phyloP scores from a whole-genome alignment of 2,329 filamentous ascomycete species.

The Sporothrix globosa region DNA sequence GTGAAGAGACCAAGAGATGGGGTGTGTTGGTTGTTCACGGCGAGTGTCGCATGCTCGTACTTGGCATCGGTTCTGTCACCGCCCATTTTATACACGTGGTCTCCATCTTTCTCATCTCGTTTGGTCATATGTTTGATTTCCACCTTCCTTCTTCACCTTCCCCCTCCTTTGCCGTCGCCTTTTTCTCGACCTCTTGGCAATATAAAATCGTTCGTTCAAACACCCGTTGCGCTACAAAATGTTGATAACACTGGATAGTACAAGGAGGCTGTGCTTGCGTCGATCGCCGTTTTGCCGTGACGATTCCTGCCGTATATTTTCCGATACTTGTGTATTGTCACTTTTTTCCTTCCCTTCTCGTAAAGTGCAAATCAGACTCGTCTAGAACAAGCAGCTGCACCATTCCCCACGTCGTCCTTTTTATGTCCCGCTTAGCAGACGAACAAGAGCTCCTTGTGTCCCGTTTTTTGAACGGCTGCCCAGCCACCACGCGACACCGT shows the following conservation, averaged over 20 bases:
- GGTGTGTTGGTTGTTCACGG: background rate
- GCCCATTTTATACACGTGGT: background rate
- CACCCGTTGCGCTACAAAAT: background rate
- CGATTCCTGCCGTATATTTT: background rate
- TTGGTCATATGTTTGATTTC: background rate
- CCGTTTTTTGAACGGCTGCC: background rate
- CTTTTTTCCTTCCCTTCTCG: background rate
- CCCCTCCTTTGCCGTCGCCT: background rate
- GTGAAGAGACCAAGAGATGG: background rate
- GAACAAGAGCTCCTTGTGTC: background rate
- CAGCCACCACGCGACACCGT: constrained; percentile 4
- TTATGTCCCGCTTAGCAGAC: background rate
- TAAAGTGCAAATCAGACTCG: background rate
- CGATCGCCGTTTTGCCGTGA: constrained; percentile 9
- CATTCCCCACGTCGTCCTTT: background rate
- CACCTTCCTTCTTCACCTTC: background rate
- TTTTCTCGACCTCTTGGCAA: background rate
- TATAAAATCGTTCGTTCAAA: too few relatives aligned
- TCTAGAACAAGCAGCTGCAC: constrained; percentile 1
- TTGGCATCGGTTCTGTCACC: background rate
- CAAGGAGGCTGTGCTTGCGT: constrained; percentile 16
- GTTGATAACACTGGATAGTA: background rate
- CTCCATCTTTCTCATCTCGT: background rate
- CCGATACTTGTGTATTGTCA: too few relatives aligned
- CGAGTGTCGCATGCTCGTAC: too few relatives aligned